Evolutionary conservation across 345 rosid genomes (phyloP), one percentile per base, ranked within the genome.

Genomic region (Sisymbrium irio): DNA sequence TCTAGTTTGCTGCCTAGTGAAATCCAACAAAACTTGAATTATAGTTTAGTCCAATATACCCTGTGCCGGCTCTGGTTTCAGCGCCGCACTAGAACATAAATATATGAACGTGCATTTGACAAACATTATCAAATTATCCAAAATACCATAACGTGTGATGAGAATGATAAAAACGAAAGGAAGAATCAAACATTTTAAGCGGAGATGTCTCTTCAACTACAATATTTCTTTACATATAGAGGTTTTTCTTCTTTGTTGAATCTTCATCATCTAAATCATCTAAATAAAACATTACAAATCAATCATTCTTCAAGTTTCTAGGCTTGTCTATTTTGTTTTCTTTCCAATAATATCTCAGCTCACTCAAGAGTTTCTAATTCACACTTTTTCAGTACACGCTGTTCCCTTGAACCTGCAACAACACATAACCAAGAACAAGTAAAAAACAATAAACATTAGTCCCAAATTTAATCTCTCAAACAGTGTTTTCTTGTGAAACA

Each of bases 391-490:
- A 69, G 53, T 69, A 75, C 69, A 68, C 17, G n/a, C 5, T 40
- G 73, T 61, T 68, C 36, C 45, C 75, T 5, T 76, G 79, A 69
- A 45, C 75, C 75, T 62, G 28, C 66, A 69, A 68, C 57, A 53
- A 9, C 12, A 59, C 22, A 50, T n/a, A 50, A 18, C 7, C 46
- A 60, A 25, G 40, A 55, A 39, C 12, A 7, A 13, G 6, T 6
- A 6, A 19, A 11, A 22, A 15, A 17, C n/a, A 40, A 19, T 7
- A 58, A 49, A 58, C 62, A 54, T 62, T 0, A 76, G 25, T 18
- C 19, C 19, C 22, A 36, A 27, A 25, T 5, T 4, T 27, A 25
- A 44, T 57, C 36, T 57, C 36, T 55, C 42, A 28, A 14, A 14
- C 5, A 54, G 41, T 9, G 2, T 7, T 69, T 74, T 62, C 62